A percentile compares a stretch with the other conserved stretches of the same genome.
Conservation (phyloP, 768 basidiomycete species). For the Boletellus sp. region DNA sequence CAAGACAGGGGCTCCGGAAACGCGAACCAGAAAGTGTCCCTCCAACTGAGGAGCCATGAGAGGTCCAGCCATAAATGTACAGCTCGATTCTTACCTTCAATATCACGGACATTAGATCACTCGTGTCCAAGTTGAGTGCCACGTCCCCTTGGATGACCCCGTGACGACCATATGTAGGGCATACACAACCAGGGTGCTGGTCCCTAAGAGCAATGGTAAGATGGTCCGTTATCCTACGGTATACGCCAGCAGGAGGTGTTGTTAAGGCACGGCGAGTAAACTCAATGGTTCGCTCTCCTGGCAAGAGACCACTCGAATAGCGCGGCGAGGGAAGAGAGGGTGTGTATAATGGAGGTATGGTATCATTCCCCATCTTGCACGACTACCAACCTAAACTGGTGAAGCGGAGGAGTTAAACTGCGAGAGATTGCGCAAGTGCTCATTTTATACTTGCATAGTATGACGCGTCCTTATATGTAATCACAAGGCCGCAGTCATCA, state of each 20-base stretch:
- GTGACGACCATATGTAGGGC: constrained; percentile 19
- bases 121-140: constrained; percentile 7
- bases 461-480: too few relatives aligned
- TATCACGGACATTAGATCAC: constrained; percentile 15
- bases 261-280: constrained; percentile 31
- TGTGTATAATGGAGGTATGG: constrained; percentile 51
- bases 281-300: constrained; percentile 50
- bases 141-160: constrained; percentile 25
- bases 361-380: constrained; percentile 8
- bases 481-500: too few relatives aligned
- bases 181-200: constrained; percentile 21
- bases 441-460: too few relatives aligned
- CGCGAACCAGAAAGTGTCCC: constrained; percentile 19
- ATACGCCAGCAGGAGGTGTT: constrained; percentile 14
- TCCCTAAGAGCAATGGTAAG: constrained; percentile 23
- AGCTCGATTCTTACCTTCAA: constrained; percentile 19
- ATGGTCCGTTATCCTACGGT: constrained; percentile 29
- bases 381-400: neutral
- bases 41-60: constrained; percentile 19
- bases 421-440: neutral
- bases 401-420: neutral
- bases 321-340: constrained; percentile 49
- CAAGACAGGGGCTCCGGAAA: constrained; percentile 10
- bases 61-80: neutral
- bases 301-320: constrained; percentile 50